Percentiles rank a stretch among this genome's conserved stretches.
Conservation (phyloP, 345 rosid genomes). For the Eucalyptus cloeziana region DNA sequence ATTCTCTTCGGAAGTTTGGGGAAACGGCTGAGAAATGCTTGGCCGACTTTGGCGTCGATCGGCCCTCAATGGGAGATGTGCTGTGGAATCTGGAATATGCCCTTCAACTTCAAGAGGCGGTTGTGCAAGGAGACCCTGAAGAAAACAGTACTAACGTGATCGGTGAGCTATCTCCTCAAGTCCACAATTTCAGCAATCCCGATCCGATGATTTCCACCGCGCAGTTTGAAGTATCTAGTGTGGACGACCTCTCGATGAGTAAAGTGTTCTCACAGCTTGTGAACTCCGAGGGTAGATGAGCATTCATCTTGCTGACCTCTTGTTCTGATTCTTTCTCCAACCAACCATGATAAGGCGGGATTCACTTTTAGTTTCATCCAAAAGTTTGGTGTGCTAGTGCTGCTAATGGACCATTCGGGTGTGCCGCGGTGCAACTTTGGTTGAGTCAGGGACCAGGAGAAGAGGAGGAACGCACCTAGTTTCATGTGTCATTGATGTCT, state of each 20-base stretch:
- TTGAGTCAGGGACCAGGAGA: neutral
- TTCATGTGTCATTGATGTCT: neutral
- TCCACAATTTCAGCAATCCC: slow-evolving; percentile 34
- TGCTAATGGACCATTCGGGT: neutral
- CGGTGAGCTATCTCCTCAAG: slow-evolving; percentile 44
- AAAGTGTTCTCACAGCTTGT: slow-evolving; percentile 78
- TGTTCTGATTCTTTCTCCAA: neutral
- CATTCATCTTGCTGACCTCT: neutral
- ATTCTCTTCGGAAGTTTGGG: slow-evolving; percentile 75
- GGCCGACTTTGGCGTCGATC: slow-evolving; percentile 70
- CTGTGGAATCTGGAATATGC: slow-evolving; percentile 90
- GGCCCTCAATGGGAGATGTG: slow-evolving; percentile 89
- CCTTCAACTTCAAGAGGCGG: slow-evolving; percentile 69
- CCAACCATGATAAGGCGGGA: neutral
- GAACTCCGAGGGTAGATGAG: slow-evolving; percentile 68
- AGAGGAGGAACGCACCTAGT: neutral
- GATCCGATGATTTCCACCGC: slow-evolving; percentile 19
- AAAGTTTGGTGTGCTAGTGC: neutral
- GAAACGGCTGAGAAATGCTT: slow-evolving; percentile 91
- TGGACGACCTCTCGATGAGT: slow-evolving; percentile 55
- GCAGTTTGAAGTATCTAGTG: slow-evolving; percentile 26
- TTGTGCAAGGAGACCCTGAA: slow-evolving; percentile 40
- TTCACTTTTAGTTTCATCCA: neutral
- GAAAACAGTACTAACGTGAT: slow-evolving; percentile 72
- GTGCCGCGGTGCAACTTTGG: neutral